Evolutionary conservation across 352 stramenopile species (phyloP), one percentile per base, ranked within the genome.

Genomic region (Globisporangium carolinianum): DNA sequence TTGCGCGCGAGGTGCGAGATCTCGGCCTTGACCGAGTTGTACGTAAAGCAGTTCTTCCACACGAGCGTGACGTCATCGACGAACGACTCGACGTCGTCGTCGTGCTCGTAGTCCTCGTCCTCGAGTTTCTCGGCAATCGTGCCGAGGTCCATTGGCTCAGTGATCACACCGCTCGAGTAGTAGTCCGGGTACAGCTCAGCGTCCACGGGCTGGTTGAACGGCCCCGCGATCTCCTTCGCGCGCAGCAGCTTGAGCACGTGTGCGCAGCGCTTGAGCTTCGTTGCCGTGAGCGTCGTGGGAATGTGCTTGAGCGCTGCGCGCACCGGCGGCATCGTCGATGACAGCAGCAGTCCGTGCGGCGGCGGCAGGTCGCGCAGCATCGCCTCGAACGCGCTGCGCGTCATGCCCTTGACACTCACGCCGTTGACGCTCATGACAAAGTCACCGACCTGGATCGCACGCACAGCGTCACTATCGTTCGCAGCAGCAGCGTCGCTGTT

Each of bases 181-280:
- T 94, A 94, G 38, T 94, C 85, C 5, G 85, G 85, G 65, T 94
- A 94, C 47, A 94, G 53, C 24, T 91, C 79, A 4, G 72, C 68
- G 67, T 94, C 85, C 4, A 94, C 85, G 8, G 83, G 83, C n/a
- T 91, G 76, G 51, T 92, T 93, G 59, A 94, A 94, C 37, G 85
- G 83, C 1, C 57, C 59, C 3, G 85, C 73, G 50, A 91, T 79
- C 51, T 93, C 83, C 73, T 94, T 94, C 1, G 73, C 69, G 41
- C 83, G 80, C 53, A 92, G 62, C 53, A 92, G 65, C 53, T 92
- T 90, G 3, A 92, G 63, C 0, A 89, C 79, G 47, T 90, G 80
- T 17, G 58, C 76, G 67, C 83, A 92, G 17, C 75, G 62, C 53
- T 88, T 89, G 5, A 91, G 62, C 49, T 82, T 83, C 12, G 69